These are phyloP conservation scores for Ustilago bromivora DNA, from an alignment of 1,284 basidiomycete genomes.

Conservation along the genomic window DNA sequence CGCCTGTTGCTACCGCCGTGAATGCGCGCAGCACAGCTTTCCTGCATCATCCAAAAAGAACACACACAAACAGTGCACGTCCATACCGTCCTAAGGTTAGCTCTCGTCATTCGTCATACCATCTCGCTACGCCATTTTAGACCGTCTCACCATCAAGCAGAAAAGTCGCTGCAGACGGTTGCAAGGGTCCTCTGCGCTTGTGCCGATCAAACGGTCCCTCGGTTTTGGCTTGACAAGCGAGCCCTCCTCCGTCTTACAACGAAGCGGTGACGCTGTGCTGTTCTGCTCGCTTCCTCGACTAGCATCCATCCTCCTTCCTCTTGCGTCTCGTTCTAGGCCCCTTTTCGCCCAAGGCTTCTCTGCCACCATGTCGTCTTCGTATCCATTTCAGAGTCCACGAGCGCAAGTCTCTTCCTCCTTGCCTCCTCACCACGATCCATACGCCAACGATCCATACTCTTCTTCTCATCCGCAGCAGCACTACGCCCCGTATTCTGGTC, in stretches of 20 bases:
- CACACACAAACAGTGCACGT: not conserved
- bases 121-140: conserved; percentile 2
- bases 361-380: conserved; percentile 49
- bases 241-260: not conserved
- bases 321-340: not conserved
- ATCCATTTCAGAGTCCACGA: conserved; percentile 44
- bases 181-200: conserved; percentile 4
- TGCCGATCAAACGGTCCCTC: not conserved
- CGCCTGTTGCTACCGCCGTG: conserved; percentile 2
- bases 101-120: conserved; percentile 3
- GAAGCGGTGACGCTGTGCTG: not conserved
- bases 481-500: conserved; percentile 17
- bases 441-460: conserved; percentile 36
- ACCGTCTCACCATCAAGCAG: conserved; percentile 4
- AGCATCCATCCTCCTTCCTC: conserved; percentile 6
- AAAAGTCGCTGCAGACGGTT: not conserved
- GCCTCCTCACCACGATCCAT: conserved; percentile 14
- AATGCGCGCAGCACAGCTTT: conserved; percentile 27
- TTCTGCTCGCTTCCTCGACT: not conserved
- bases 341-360: not conserved
- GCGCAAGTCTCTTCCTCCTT: conserved; percentile 34
- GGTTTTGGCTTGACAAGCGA: not conserved
- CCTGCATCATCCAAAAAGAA: not conserved
- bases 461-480: conserved; percentile 11
- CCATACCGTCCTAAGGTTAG: not conserved